Evolutionary conservation across 176 grass and related monocot species (phyloP).

Genomic region (Thalia dealbata): DNA sequence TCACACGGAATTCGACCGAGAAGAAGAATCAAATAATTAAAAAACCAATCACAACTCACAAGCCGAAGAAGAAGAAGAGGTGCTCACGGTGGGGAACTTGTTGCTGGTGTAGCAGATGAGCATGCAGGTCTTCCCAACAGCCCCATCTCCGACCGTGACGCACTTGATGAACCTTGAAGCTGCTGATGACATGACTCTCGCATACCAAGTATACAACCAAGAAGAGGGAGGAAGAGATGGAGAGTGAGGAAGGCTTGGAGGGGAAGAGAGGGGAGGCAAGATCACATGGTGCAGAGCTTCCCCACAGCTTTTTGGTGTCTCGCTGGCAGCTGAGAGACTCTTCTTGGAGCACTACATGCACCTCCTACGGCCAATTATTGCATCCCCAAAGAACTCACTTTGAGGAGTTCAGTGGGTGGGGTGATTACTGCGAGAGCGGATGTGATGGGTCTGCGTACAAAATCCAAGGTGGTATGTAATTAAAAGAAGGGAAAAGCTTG

Average conservation of each 20-base stretch:
- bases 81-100: conserved; percentile 81
- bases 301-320: background rate
- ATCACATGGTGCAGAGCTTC: background rate
- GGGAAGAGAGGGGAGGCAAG: background rate
- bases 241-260: background rate
- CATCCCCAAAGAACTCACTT: background rate
- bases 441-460: background rate
- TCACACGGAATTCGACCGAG: background rate
- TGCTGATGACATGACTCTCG: conserved; percentile 44
- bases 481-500: background rate
- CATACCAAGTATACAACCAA: background rate
- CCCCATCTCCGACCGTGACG: conserved; percentile 96
- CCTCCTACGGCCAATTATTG: background rate
- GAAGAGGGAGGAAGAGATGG: background rate
- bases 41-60: background rate
- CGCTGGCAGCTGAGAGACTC: background rate
- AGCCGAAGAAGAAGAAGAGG: background rate
- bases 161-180: conserved; percentile 98
- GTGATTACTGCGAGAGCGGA: background rate
- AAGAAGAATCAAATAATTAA: background rate
- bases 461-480: background rate
- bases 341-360: background rate
- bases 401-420: too few relatives aligned
- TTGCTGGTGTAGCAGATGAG: conserved; percentile 98
- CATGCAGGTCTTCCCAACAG: conserved; percentile 96